phyloP scores from a whole-genome alignment of 1,284 basidiomycete genomes.

The Leucoagaricus sp. region DNA sequence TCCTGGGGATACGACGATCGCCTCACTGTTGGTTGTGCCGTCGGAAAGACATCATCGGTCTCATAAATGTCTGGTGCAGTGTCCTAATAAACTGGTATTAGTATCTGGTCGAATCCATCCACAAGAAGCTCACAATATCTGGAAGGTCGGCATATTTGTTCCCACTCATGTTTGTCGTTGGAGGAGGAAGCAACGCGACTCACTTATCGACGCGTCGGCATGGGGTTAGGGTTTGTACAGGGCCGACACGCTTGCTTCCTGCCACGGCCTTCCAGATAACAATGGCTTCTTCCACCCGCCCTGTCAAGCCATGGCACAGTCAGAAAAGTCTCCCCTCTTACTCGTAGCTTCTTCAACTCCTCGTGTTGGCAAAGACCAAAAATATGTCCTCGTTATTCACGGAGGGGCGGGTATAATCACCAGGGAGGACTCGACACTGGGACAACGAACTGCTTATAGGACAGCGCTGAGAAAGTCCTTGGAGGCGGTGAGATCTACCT shows the following conservation, averaged over 20 bases:
- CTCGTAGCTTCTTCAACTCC: not conserved
- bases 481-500: conserved; percentile 33
- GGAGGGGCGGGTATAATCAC: conserved; percentile 77
- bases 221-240: not conserved
- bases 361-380: conserved; percentile 13
- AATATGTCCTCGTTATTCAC: conserved; percentile 68
- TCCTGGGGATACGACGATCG: conserved; percentile 1
- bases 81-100: conserved; percentile 52
- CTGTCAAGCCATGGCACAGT: conserved; percentile 13
- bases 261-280: not conserved
- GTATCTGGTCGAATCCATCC: conserved; percentile 2
- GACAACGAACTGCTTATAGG: conserved; percentile 60
- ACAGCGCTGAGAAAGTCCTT: conserved; percentile 56
- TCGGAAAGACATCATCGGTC: conserved; percentile 76
- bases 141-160: conserved; percentile 88
- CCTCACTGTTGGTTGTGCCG: conserved; percentile 43
- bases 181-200: not conserved
- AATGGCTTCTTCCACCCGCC: not conserved
- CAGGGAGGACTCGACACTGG: conserved; percentile 59
- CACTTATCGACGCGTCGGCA: not conserved
- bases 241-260: not conserved
- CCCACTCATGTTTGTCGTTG: conserved; percentile 50
- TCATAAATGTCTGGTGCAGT: conserved; percentile 92
- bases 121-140: conserved; percentile 72
- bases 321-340: conserved; percentile 29